Percentiles rank a stretch among this genome's conserved stretches.
These are phyloP conservation scores for Backusella australiensis DNA, from an alignment of 192 early-diverging fungal genomes.

Conservation along the genomic window DNA sequence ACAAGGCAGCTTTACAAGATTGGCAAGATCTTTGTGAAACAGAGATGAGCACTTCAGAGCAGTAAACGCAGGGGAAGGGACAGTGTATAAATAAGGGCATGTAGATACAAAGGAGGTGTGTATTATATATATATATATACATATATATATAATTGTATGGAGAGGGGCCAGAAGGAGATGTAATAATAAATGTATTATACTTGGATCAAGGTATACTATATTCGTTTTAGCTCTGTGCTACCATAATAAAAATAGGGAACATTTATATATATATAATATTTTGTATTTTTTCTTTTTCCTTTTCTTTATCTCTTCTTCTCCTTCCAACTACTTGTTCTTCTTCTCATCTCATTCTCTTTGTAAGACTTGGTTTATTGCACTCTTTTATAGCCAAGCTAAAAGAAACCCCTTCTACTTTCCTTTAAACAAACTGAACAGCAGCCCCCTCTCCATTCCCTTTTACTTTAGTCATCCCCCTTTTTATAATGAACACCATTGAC, in stretches of 20 bases:
- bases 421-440: neutral
- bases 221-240: neutral
- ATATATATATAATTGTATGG: too few species aligned
- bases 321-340: neutral
- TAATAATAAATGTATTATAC: neutral
- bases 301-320: neutral
- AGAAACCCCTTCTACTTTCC: neutral
- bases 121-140: too few species aligned
- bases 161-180: neutral
- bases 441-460: neutral
- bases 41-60: conserved; percentile 7
- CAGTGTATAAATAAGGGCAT: neutral
- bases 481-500: conserved; percentile 8
- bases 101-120: neutral
- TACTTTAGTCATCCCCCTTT: neutral
- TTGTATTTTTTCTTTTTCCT: neutral
- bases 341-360: neutral
- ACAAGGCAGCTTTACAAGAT: conserved; percentile 9
- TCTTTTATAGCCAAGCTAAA: conserved; percentile 5
- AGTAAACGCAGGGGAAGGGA: neutral
- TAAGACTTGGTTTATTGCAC: conserved; percentile 4
- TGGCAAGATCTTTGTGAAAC: conserved; percentile 28
- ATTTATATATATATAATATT: neutral
- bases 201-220: neutral
- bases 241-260: neutral